Base-by-base conservation (phyloP, 768 basidiomycete genomes). In the Pulveroboletus sp. region DNA sequence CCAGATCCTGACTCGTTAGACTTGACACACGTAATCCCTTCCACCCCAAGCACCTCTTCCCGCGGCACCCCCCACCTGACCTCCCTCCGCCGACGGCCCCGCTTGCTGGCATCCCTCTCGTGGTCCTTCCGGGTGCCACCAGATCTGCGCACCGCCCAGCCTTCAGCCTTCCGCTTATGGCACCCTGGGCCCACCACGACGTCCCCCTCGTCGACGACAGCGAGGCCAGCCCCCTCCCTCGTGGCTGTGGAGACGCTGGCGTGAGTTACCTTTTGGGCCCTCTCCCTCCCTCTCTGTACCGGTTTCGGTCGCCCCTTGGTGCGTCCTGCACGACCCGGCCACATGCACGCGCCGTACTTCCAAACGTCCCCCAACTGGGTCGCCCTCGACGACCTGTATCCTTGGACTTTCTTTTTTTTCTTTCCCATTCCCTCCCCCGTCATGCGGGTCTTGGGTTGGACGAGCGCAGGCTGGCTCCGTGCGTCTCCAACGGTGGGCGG, bases 11-110 rank as follows among this genome's bases (percentile, higher is more conserved):
- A 68, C 66, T 66, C 66, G 65, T 54, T 50, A 54, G 52, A 36
- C 59, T 51, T 62, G 57, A 46, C 44, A 61, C 62, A 60, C 65
- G 63, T 69, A 68, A 62, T 58, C 43, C 27, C 50, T 49, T 64
- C 59, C 63, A 65, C 57, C 62, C 47, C 38, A 43, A 50, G 55
- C 52, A 43, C 45, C 52, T 35, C 57, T 62, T 66, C 65, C 67
- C 67, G 65, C 67, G 67, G 66, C 66, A 61, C 48, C 54, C 4
- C n/a, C n/a, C 46, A 39, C 30, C 33, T 39, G 52, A 26, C 45
- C 45, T 24, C 56, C 53, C 57, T 68, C 68, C 66, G 63, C 66
- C 63, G 68, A 66, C 65, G 61, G 61, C 47, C 48, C 64, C 61
- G 64, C 52, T 24, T 12, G 5, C 42, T 44, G 54, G 55, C 47